phyloP scores from a whole-genome alignment of 805 yeast genomes.

The Saturnispora mendoncae region DNA sequence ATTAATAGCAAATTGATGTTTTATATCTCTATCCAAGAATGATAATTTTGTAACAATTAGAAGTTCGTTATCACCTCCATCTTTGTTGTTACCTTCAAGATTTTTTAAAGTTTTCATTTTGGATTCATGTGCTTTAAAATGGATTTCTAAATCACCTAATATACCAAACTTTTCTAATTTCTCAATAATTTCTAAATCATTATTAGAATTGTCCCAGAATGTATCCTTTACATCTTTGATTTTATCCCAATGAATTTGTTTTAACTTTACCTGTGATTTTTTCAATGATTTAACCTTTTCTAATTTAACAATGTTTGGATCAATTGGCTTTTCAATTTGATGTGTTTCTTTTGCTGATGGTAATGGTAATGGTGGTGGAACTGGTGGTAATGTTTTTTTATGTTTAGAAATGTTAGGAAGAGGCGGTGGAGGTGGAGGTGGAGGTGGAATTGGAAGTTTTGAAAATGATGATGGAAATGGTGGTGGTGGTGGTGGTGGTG shows the following conservation, averaged over 20 bases:
- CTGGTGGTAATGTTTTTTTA: background rate
- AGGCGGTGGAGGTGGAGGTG: slow-evolving; percentile 24
- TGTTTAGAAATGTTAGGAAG: slow-evolving; percentile 1
- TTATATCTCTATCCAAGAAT: slow-evolving; percentile 59
- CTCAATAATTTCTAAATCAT: slow-evolving; percentile 36
- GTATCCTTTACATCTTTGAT: slow-evolving; percentile 50
- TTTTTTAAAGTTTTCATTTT: slow-evolving; percentile 16
- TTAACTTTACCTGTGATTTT: slow-evolving; percentile 37
- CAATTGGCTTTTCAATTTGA: background rate
- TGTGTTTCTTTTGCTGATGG: background rate
- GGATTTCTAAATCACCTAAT: slow-evolving; percentile 51
- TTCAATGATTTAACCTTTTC: slow-evolving; percentile 12
- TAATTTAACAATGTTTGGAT: slow-evolving; percentile 10
- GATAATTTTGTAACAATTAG: slow-evolving; percentile 29
- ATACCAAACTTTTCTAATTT: slow-evolving; percentile 52
- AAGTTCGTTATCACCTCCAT: slow-evolving; percentile 34
- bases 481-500: slow-evolving; percentile 27
- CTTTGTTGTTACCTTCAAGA: slow-evolving; percentile 26
- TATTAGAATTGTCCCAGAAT: slow-evolving; percentile 45
- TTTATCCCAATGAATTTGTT: slow-evolving; percentile 80
- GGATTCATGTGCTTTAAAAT: slow-evolving; percentile 38
- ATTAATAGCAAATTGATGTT: slow-evolving; percentile 76
- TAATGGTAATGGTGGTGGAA: slow-evolving; percentile 14
- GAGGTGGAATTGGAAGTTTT: slow-evolving; percentile 12
- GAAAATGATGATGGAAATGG: slow-evolving; percentile 20